These are phyloP conservation scores for Nadsonia starkeyi-henricii DNA, from an alignment of 1,139 yeast genomes.

Conservation along the genomic window DNA sequence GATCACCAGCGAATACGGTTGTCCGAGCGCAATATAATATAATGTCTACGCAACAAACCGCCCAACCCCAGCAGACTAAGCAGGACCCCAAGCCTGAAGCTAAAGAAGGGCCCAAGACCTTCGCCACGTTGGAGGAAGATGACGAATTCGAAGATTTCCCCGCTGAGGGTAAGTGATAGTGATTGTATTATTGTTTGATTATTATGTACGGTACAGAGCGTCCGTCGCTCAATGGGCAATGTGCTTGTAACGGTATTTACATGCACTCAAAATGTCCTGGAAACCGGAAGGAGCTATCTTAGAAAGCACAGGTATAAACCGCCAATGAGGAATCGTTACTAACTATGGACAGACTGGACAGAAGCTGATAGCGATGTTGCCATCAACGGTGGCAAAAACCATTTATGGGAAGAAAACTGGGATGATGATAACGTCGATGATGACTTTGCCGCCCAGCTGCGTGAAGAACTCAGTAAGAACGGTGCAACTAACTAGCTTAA, in stretches of 20 bases:
- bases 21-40: too few relatives aligned
- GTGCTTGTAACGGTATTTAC: too few relatives aligned
- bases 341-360: conserved; percentile 34
- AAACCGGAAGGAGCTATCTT: neutral
- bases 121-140: conserved; percentile 68
- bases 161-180: conserved; percentile 60
- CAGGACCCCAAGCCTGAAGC: conserved; percentile 11
- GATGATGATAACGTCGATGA: conserved; percentile 84
- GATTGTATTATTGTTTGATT: too few relatives aligned
- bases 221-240: too few relatives aligned
- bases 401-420: conserved; percentile 93
- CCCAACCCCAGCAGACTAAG: neutral
- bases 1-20: too few relatives aligned
- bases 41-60: conserved; percentile 5
- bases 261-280: too few relatives aligned
- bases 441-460: conserved; percentile 58
- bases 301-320: neutral
- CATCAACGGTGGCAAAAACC: conserved; percentile 28
- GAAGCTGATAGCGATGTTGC: conserved; percentile 32
- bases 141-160: conserved; percentile 95
- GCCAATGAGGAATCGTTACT: neutral
- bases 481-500: too few relatives aligned
- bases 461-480: conserved; percentile 25
- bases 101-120: conserved; percentile 12
- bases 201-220: too few relatives aligned